phyloP scores from a whole-genome alignment of 2,329 filamentous ascomycete genomes.

The Didymella lethalis region DNA sequence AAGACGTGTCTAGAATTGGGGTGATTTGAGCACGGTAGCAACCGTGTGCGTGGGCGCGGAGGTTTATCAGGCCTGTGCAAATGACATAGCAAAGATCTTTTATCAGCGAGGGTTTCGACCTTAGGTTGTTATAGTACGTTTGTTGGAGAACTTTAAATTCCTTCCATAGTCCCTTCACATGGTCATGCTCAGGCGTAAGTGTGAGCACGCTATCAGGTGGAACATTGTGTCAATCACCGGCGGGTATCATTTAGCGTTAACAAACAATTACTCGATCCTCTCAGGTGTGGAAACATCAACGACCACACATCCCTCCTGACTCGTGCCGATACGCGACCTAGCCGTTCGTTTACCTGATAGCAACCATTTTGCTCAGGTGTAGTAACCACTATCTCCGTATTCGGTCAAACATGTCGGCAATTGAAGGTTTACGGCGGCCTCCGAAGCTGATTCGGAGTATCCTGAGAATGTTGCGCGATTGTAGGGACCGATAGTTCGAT shows the following conservation, averaged over 20 bases:
- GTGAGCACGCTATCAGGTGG: slow-evolving; percentile 22
- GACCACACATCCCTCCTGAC: not conserved
- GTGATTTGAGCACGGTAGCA: not conserved
- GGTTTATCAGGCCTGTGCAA: no score
- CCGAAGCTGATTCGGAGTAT: not conserved
- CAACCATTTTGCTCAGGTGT: slow-evolving; percentile 7
- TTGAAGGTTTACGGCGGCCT: not conserved
- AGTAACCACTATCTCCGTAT: slow-evolving; percentile 6
- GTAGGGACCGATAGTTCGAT: not conserved
- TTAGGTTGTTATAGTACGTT: not conserved
- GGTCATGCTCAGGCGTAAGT: not conserved
- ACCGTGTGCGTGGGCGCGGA: not conserved
- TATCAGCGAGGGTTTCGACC: not conserved
- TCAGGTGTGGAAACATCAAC: slow-evolving; percentile 11
- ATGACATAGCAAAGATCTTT: not conserved
- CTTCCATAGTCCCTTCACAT: not conserved
- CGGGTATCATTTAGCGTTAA: slow-evolving; percentile 8
- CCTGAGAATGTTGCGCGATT: slow-evolving; percentile 3
- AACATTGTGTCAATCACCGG: slow-evolving; percentile 13
- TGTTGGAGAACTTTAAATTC: not conserved
- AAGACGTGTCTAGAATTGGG: not conserved
- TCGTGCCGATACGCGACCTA: not conserved
- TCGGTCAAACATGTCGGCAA: slow-evolving; percentile 2
- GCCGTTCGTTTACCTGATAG: slow-evolving; percentile 7
- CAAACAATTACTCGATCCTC: slow-evolving; percentile 16